phyloP scores from a whole-genome alignment of 306 rosid genomes.

The Fragaria nilgerrensis region DNA sequence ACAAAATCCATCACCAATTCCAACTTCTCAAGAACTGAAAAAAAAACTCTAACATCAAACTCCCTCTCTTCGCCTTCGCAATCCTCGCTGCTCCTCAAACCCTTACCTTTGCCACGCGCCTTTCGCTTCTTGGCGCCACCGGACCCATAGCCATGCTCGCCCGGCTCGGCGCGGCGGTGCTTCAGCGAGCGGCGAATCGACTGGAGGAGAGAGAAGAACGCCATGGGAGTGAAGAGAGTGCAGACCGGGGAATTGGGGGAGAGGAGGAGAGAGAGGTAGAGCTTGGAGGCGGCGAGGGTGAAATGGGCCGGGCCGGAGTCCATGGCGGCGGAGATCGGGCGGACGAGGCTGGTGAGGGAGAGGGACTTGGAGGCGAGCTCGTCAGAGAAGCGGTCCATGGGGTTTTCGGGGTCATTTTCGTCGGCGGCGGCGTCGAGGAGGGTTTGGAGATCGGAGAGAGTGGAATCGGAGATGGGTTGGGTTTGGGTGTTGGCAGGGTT shows the following conservation, averaged over 20 bases:
- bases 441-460: conserved; percentile 59
- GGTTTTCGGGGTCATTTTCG: conserved; percentile 26
- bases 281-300: conserved; percentile 63
- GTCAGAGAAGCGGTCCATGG: conserved; percentile 42
- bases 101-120: conserved; percentile 29
- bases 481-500: conserved; percentile 27
- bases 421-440: conserved; percentile 34
- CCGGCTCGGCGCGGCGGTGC: conserved; percentile 9
- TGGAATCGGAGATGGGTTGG: conserved; percentile 44
- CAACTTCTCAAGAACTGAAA: conserved; percentile 56
- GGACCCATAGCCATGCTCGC: conserved; percentile 16
- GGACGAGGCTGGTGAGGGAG: conserved; percentile 56
- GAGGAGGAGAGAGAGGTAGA: conserved; percentile 66
- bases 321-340: conserved; percentile 61
- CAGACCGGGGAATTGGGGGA: conserved; percentile 76
- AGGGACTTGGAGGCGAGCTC: conserved; percentile 57
- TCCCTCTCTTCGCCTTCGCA: conserved; percentile 15
- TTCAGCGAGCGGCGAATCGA: conserved; percentile 72
- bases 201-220: conserved; percentile 81
- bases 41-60: conserved; percentile 44
- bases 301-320: conserved; percentile 51
- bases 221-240: conserved; percentile 79
- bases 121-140: conserved; percentile 37
- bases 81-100: conserved; percentile 25
- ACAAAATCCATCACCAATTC: conserved; percentile 50